Evolutionary conservation across 1,284 basidiomycete genomes (phyloP).

Genomic region (Trichosporon coremiiforme): DNA sequence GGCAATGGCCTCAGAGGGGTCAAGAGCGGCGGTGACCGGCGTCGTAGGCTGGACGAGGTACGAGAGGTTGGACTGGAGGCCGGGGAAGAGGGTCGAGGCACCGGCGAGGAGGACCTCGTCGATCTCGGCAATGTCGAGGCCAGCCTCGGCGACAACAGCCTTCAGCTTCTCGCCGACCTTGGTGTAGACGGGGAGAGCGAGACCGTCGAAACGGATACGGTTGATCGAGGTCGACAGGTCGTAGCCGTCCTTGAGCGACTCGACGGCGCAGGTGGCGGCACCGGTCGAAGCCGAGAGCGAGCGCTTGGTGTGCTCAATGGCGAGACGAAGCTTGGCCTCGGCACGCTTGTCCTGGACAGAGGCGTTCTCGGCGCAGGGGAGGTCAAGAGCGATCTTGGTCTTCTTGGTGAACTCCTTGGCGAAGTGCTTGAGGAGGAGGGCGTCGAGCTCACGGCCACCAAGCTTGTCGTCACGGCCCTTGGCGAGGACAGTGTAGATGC

Average conservation of each 20-base stretch:
- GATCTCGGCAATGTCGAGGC: constrained; percentile 74
- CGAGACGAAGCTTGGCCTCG: constrained; percentile 88
- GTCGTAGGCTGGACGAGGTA: constrained; percentile 70
- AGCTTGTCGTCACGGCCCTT: constrained; percentile 59
- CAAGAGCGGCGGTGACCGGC: constrained; percentile 64
- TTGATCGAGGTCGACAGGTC: constrained; percentile 94
- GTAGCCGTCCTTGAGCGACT: constrained; percentile 90
- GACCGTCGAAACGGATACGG: constrained; percentile 88
- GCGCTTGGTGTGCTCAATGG: constrained; percentile 93
- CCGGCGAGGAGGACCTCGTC: constrained; percentile 92
- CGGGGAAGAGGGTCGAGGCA: constrained; percentile 80
- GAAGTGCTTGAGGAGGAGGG: constrained; percentile 80
- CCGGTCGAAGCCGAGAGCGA: constrained; percentile 85
- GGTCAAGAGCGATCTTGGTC: constrained; percentile 73
- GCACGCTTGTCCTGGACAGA: constrained; percentile 73
- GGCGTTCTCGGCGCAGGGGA: constrained; percentile 64
- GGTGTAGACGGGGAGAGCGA: constrained; percentile 73
- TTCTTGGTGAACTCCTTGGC: constrained; percentile 98
- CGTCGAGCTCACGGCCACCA: constrained; percentile 61
- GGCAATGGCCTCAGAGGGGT: constrained; percentile 87
- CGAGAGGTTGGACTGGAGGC: constrained; percentile 73
- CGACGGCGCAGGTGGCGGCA: constrained; percentile 84
- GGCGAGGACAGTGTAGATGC: constrained; percentile 61
- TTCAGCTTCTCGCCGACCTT: constrained; percentile 67
- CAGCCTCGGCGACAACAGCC: constrained; percentile 65